Evolutionary conservation across 192 early-diverging fungal genomes (phyloP).

Genomic region (Coemansia erecta): DNA sequence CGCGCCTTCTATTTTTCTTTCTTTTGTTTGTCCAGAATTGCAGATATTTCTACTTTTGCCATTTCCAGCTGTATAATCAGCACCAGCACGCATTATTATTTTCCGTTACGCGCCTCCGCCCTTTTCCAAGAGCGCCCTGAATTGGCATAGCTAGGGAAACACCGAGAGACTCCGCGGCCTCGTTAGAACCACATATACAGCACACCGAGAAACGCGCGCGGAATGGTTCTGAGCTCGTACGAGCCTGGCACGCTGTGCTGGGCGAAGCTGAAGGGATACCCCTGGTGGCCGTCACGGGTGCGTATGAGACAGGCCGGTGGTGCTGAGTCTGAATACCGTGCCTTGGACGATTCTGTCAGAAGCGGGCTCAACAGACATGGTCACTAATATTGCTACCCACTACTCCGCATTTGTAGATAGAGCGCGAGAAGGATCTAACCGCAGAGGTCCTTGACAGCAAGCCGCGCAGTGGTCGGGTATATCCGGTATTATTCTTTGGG

Average conservation of each 20-base stretch:
- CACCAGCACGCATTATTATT: too few relatives aligned
- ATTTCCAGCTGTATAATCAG: constrained; percentile 1
- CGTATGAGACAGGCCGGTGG: too few relatives aligned
- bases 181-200: too few relatives aligned
- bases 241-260: constrained; percentile 52
- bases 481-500: constrained; percentile 55
- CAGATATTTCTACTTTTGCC: constrained; percentile 3
- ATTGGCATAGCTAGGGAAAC: too few relatives aligned
- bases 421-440: constrained; percentile 34
- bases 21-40: background rate
- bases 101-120: background rate
- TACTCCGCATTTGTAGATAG: constrained; percentile 39
- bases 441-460: constrained; percentile 50
- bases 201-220: background rate
- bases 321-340: too few relatives aligned
- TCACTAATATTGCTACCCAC: background rate
- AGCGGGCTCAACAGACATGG: too few relatives aligned
- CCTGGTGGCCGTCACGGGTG: constrained; percentile 58
- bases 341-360: too few relatives aligned
- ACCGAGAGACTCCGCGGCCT: too few relatives aligned
- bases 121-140: background rate
- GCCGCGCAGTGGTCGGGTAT: constrained; percentile 48
- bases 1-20: too few relatives aligned
- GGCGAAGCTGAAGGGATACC: constrained; percentile 57
- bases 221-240: constrained; percentile 49